phyloP scores from a whole-genome alignment of 108 stramenopile genomes.

The Nitzschia sp. region DNA sequence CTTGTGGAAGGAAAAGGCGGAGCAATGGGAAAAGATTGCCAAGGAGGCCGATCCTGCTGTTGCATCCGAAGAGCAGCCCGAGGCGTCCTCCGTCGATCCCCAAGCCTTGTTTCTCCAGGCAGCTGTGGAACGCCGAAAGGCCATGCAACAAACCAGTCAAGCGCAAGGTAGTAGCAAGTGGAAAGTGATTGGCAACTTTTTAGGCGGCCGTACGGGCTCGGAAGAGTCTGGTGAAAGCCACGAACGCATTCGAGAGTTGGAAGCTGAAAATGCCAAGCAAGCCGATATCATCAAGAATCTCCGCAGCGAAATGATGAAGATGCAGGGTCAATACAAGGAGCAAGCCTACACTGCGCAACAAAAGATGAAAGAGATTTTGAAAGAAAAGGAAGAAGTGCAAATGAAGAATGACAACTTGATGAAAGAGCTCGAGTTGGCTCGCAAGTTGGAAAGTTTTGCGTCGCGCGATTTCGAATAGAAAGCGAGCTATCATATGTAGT shows the following conservation, averaged over 20 bases:
- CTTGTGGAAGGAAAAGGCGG: conserved; percentile 40
- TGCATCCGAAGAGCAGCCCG: background rate
- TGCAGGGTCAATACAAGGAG: conserved; percentile 51
- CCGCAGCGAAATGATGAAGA: conserved; percentile 57
- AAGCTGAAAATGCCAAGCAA: conserved; percentile 38
- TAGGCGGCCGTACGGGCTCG: background rate
- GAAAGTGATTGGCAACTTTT: conserved; percentile 17
- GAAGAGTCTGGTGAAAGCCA: conserved; percentile 7
- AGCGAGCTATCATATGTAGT: too few relatives aligned
- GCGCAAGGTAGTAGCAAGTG: conserved; percentile 15
- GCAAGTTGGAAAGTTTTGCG: conserved; percentile 24
- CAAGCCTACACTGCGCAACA: conserved; percentile 54
- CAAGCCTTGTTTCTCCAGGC: conserved; percentile 40
- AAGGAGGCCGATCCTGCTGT: conserved; percentile 17
- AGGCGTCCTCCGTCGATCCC: conserved; percentile 26
- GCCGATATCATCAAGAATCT: conserved; percentile 45
- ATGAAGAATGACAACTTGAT: conserved; percentile 51
- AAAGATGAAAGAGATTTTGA: conserved; percentile 47
- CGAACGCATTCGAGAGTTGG: conserved; percentile 25
- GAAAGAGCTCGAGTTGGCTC: conserved; percentile 50
- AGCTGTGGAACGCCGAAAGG: conserved; percentile 28
- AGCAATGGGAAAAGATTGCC: conserved; percentile 32
- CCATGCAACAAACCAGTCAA: conserved; percentile 1
- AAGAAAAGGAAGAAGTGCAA: conserved; percentile 53
- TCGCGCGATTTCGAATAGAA: background rate